Percentiles rank a stretch among this genome's conserved stretches.
phyloP scores from a whole-genome alignment of 2,329 filamentous ascomycete species.

The Trichophyton rubrum region DNA sequence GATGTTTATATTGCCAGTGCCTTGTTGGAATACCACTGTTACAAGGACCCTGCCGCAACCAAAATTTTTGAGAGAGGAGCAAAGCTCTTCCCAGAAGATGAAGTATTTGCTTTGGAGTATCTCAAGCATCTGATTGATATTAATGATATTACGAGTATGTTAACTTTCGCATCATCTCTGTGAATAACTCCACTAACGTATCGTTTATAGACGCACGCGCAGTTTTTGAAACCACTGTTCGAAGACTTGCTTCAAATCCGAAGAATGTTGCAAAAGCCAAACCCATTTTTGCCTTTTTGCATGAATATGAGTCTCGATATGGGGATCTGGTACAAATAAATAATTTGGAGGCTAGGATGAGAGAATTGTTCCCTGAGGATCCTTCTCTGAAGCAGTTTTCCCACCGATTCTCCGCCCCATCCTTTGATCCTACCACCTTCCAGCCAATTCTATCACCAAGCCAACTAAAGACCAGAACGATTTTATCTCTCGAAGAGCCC shows the following conservation, averaged over 20 bases:
- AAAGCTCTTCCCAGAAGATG: conserved; percentile 86
- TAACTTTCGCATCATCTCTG: background rate
- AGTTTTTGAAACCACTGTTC: conserved; percentile 89
- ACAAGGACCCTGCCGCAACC: conserved; percentile 80
- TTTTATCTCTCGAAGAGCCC: conserved; percentile 16
- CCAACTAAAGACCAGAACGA: conserved; percentile 52
- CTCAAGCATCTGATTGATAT: conserved; percentile 86
- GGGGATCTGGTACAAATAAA: conserved; percentile 84
- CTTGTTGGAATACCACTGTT: conserved; percentile 87
- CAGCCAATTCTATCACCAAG: conserved; percentile 72
- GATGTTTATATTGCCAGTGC: conserved; percentile 93
- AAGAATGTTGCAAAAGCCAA: conserved; percentile 65
- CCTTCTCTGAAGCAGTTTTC: conserved; percentile 63
- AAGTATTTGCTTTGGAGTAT: conserved; percentile 87
- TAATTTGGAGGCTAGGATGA: conserved; percentile 85
- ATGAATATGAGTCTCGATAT: conserved; percentile 88
- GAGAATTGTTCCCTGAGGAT: conserved; percentile 82
- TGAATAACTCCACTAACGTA: background rate
- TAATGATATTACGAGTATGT: conserved; percentile 85
- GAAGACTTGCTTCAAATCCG: conserved; percentile 63
- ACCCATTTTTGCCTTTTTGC: conserved; percentile 78
- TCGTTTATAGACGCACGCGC: conserved; percentile 63
- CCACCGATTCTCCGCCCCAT: conserved; percentile 57
- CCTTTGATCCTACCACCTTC: conserved; percentile 71
- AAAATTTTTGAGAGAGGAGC: conserved; percentile 94